Evolutionary conservation across 1,284 basidiomycete genomes (phyloP).

Genomic region (Ganoderma lingzhi): DNA sequence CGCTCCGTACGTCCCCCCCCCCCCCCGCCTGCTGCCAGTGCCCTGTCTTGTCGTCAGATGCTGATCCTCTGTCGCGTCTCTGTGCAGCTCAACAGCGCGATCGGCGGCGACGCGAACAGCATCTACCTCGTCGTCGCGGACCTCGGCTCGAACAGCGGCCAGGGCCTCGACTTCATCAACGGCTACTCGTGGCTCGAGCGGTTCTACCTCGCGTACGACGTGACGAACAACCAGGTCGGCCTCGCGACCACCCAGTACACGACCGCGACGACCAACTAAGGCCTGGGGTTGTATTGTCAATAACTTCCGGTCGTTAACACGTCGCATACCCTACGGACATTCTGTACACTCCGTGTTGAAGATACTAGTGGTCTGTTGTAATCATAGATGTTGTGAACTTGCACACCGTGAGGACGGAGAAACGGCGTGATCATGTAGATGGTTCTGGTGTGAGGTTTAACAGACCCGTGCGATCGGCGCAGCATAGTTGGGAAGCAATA

Average conservation of each 20-base stretch:
- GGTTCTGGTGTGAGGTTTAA: no score
- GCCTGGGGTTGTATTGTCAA: background rate
- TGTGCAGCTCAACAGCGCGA: constrained; percentile 46
- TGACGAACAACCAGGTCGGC: background rate
- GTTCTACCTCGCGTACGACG: background rate
- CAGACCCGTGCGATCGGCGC: no score
- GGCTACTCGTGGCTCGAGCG: constrained; percentile 21
- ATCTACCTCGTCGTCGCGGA: constrained; percentile 57
- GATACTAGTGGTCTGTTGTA: background rate
- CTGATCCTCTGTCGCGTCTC: background rate
- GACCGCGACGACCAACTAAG: background rate
- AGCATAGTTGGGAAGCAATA: no score
- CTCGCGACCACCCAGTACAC: constrained; percentile 8
- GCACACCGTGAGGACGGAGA: no score
- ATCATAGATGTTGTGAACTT: background rate
- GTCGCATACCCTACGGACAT: background rate
- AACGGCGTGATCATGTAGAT: no score
- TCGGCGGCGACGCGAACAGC: constrained; percentile 50
- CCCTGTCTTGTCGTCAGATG: no score
- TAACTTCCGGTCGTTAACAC: background rate
- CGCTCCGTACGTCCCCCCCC: constrained; percentile 10
- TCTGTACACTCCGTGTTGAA: background rate
- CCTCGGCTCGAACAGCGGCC: constrained; percentile 44
- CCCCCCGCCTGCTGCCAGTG: background rate
- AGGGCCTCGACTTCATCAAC: constrained; percentile 35